Evolutionary conservation across 2,329 filamentous ascomycete genomes (phyloP).

Genomic region (Cercospora janseana): DNA sequence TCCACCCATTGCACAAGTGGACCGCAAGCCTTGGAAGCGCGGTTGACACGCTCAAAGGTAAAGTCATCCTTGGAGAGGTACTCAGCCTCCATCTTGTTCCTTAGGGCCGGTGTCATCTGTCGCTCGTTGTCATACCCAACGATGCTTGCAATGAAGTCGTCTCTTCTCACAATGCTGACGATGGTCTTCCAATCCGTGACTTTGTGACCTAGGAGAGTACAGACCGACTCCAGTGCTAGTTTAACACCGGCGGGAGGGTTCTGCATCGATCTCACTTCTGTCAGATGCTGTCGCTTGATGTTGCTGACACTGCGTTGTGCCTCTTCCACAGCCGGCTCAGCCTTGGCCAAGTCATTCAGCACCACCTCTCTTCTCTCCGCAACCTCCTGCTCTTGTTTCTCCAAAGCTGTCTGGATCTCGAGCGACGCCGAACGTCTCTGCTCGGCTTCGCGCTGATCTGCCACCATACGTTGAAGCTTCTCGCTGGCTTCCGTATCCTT

Average conservation of each 20-base stretch:
- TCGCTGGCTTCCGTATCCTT: conserved; percentile 96
- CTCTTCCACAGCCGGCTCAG: conserved; percentile 88
- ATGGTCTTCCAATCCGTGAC: conserved; percentile 89
- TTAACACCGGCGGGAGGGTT: conserved; percentile 88
- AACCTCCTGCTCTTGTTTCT: conserved; percentile 86
- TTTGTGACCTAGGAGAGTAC: conserved; percentile 87
- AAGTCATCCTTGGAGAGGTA: conserved; percentile 93
- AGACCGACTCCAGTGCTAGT: conserved; percentile 92
- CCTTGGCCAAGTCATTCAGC: conserved; percentile 79
- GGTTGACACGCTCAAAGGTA: conserved; percentile 92
- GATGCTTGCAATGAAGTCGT: conserved; percentile 97
- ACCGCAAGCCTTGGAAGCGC: conserved; percentile 93
- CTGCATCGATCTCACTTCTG: conserved; percentile 95
- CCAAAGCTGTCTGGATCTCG: conserved; percentile 81
- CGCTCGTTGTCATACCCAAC: conserved; percentile 94
- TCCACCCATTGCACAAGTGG: conserved; percentile 96
- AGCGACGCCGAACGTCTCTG: conserved; percentile 83
- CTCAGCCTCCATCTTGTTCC: conserved; percentile 87
- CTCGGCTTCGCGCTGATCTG: conserved; percentile 91
- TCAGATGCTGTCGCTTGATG: conserved; percentile 96
- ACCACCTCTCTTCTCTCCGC: conserved; percentile 80
- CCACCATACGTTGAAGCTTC: conserved; percentile 95
- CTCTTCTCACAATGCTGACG: conserved; percentile 79
- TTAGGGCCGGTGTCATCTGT: conserved; percentile 82
- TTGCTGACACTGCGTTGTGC: conserved; percentile 96